These are phyloP conservation scores for Kokia cookei DNA, from an alignment of 441 rosid species.

Conservation along the genomic window DNA sequence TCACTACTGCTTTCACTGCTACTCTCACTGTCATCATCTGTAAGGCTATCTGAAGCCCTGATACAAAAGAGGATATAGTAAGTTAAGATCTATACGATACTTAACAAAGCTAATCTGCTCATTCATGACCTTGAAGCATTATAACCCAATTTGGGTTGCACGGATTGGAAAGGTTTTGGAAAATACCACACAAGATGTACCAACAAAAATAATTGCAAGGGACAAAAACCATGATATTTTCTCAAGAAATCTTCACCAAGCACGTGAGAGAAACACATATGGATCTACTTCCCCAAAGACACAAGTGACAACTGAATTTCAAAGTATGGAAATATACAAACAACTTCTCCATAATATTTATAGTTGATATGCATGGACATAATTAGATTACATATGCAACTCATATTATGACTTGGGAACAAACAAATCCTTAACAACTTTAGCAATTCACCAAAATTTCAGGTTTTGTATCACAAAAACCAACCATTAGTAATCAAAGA, in stretches of 20 bases:
- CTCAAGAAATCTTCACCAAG: background rate
- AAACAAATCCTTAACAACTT: background rate
- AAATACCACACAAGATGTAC: background rate
- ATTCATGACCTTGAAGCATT: background rate
- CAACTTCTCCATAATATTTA: background rate
- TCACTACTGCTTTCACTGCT: slow-evolving; percentile 39
- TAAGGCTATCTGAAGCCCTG: slow-evolving; percentile 56
- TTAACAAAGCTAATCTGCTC: background rate
- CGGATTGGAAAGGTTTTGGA: background rate
- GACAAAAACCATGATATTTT: background rate
- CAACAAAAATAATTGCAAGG: background rate
- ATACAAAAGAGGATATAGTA: slow-evolving; percentile 8
- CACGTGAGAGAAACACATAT: background rate
- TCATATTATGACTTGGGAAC: background rate
- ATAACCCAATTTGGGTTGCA: background rate
- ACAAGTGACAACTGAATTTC: background rate
- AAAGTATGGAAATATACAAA: background rate
- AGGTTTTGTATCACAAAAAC: background rate
- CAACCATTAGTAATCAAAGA: background rate
- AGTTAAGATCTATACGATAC: background rate
- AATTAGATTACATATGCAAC: background rate
- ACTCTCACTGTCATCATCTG: slow-evolving; percentile 46
- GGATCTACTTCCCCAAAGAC: background rate
- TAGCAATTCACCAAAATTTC: background rate
- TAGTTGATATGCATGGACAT: background rate